Evolutionary conservation across 1,284 basidiomycete species (phyloP).

Genomic region (Singerocomus inundabilis): DNA sequence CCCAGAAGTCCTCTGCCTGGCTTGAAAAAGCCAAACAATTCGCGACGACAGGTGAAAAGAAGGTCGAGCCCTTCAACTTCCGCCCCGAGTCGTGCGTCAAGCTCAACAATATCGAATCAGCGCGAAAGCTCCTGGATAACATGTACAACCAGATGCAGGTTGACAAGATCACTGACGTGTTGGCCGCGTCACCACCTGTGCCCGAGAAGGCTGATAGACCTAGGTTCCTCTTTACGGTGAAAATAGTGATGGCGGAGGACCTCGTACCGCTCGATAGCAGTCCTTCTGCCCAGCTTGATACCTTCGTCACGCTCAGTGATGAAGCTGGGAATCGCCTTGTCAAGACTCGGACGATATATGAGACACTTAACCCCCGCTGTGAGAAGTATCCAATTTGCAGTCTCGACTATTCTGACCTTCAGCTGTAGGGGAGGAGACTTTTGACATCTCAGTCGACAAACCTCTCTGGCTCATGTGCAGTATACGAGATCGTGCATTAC

Average conservation of each 20-base stretch:
- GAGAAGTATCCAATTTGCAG: slow-evolving; percentile 32
- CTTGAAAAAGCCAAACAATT: slow-evolving; percentile 89
- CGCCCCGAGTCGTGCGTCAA: slow-evolving; percentile 93
- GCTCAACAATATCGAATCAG: slow-evolving; percentile 96
- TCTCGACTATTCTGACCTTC: slow-evolving; percentile 2
- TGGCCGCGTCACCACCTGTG: slow-evolving; percentile 62
- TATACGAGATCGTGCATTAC: slow-evolving; percentile 84
- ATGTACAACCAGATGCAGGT: slow-evolving; percentile 92
- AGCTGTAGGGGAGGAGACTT: slow-evolving; percentile 86
- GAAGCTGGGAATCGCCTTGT: slow-evolving; percentile 87
- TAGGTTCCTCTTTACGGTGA: slow-evolving; percentile 89
- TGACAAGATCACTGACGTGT: slow-evolving; percentile 78
- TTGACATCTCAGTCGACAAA: slow-evolving; percentile 89
- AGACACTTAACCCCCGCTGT: slow-evolving; percentile 88
- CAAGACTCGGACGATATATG: slow-evolving; percentile 96
- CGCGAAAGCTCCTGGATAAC: slow-evolving; percentile 86
- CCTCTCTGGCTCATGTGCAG: slow-evolving; percentile 96
- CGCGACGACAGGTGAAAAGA: slow-evolving; percentile 77
- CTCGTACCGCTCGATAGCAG: slow-evolving; percentile 72
- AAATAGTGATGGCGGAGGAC: slow-evolving; percentile 88
- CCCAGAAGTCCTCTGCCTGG: slow-evolving; percentile 90
- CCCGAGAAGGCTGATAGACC: slow-evolving; percentile 65
- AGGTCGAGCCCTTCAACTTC: slow-evolving; percentile 93
- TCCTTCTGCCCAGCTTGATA: slow-evolving; percentile 74
- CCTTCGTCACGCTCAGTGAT: slow-evolving; percentile 94